These are phyloP conservation scores for Apiospora kogelbergensis DNA, from an alignment of 2,329 filamentous ascomycete species.

Conservation along the genomic window DNA sequence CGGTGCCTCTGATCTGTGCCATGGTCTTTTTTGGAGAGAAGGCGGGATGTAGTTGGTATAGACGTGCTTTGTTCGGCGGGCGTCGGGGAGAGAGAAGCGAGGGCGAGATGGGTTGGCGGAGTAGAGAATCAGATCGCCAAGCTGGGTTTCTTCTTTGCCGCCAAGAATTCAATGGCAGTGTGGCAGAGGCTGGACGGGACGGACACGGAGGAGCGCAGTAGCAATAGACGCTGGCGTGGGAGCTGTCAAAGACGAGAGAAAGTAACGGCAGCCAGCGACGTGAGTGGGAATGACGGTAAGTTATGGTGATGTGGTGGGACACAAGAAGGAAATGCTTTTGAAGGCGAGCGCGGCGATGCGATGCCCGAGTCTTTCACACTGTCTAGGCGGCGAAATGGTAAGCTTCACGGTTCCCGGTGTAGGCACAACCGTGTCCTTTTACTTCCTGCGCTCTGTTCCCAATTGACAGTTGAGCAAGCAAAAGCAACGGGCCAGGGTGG, in stretches of 20 bases:
- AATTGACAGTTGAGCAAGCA: too few relatives aligned
- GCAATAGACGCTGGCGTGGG: background rate
- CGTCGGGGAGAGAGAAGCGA: background rate
- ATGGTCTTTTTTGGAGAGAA: conserved; percentile 25
- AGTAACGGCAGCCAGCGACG: conserved; percentile 4
- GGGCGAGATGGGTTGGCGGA: background rate
- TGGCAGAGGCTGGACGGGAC: background rate
- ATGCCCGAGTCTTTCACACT: background rate
- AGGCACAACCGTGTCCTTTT: conserved; percentile 7
- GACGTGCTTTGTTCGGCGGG: conserved; percentile 6
- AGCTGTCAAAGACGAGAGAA: conserved; percentile 4
- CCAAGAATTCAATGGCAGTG: background rate
- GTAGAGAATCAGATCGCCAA: background rate
- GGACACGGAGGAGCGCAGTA: background rate
- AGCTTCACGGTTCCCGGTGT: background rate
- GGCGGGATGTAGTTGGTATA: background rate
- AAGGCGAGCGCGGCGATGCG: background rate
- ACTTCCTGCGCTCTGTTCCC: background rate
- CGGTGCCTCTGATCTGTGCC: conserved; percentile 60
- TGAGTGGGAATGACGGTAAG: conserved; percentile 4
- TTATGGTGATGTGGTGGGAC: background rate
- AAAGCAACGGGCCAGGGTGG: too few relatives aligned
- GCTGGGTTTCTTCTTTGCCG: background rate
- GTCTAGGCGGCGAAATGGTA: background rate
- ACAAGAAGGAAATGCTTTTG: background rate